phyloP scores from a whole-genome alignment of 2,329 filamentous ascomycete genomes.

The Graphilbum ipis-grandicollis region DNA sequence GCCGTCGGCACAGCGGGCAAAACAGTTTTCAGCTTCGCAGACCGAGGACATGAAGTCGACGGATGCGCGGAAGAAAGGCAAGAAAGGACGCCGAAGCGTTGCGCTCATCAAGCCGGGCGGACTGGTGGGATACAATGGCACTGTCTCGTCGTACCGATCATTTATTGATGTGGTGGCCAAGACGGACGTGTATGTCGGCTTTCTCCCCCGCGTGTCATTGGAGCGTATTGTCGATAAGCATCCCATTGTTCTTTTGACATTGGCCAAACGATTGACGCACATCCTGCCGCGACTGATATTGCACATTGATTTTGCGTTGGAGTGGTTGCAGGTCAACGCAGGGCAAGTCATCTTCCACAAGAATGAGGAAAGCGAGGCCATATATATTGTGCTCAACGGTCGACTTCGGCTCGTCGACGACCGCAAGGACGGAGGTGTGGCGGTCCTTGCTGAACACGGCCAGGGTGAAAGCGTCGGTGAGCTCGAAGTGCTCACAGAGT shows the following conservation, averaged over 20 bases:
- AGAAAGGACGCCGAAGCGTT: constrained; percentile 46
- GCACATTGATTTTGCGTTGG: constrained; percentile 94
- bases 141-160: constrained; percentile 84
- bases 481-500: constrained; percentile 91
- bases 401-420: constrained; percentile 74
- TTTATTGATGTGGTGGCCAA: constrained; percentile 96
- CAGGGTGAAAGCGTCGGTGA: constrained; percentile 97
- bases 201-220: constrained; percentile 67
- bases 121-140: constrained; percentile 84
- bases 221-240: constrained; percentile 88
- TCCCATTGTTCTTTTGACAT: constrained; percentile 79
- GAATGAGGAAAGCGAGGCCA: constrained; percentile 90
- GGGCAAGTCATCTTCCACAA: constrained; percentile 91
- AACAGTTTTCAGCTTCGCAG: background rate
- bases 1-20: background rate
- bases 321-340: constrained; percentile 94
- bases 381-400: constrained; percentile 93
- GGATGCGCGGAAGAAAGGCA: constrained; percentile 27
- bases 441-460: constrained; percentile 79
- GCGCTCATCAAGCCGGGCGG: constrained; percentile 90
- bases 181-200: constrained; percentile 95
- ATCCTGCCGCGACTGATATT: constrained; percentile 77
- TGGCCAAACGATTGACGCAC: constrained; percentile 87
- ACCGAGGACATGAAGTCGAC: constrained; percentile 1
- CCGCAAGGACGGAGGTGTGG: constrained; percentile 62